Evolutionary conservation across 768 basidiomycete species (phyloP).

Genomic region (Mycena galericulata): DNA sequence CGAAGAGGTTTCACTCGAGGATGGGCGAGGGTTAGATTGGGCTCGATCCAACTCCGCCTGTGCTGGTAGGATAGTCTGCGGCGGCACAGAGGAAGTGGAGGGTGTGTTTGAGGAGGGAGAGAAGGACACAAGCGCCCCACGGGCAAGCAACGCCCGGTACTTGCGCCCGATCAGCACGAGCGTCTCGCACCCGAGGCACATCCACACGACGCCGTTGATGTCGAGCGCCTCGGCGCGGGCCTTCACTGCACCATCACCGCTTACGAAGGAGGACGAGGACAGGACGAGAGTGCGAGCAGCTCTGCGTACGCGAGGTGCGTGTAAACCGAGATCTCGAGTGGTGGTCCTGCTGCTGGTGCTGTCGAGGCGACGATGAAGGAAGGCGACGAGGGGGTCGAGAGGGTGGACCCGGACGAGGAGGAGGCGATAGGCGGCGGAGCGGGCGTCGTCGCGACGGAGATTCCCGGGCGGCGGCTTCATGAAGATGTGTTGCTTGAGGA

Average conservation of each 20-base stretch:
- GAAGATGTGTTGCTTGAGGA: too few species aligned
- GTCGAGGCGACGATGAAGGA: slow-evolving; percentile 54
- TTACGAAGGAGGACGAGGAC: slow-evolving; percentile 46
- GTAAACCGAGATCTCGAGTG: slow-evolving; percentile 67
- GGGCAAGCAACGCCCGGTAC: slow-evolving; percentile 72
- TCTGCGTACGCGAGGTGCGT: slow-evolving; percentile 78
- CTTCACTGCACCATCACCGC: slow-evolving; percentile 45
- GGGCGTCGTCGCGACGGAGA: slow-evolving; percentile 60
- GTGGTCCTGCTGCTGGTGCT: slow-evolving; percentile 51
- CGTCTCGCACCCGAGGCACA: slow-evolving; percentile 65
- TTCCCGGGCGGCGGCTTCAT: too few species aligned
- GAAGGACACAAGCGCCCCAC: slow-evolving; percentile 58
- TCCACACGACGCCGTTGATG: slow-evolving; percentile 63
- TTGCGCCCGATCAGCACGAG: slow-evolving; percentile 74
- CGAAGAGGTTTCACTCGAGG: slow-evolving; percentile 59
- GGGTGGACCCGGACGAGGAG: neutral
- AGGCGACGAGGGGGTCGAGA: slow-evolving; percentile 19
- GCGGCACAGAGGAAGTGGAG: slow-evolving; percentile 1
- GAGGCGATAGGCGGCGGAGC: slow-evolving; percentile 34
- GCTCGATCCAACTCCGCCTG: too few species aligned
- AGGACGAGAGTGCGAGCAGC: slow-evolving; percentile 62
- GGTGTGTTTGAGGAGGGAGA: slow-evolving; percentile 36
- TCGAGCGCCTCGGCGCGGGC: slow-evolving; percentile 36
- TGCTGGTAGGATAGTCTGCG: slow-evolving; percentile 13
- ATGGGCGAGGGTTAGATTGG: slow-evolving; percentile 44